Evolutionary conservation across 495 filamentous ascomycete genomes (phyloP), one percentile per base, ranked within the genome.

Genomic region (Annulohypoxylon bovei): DNA sequence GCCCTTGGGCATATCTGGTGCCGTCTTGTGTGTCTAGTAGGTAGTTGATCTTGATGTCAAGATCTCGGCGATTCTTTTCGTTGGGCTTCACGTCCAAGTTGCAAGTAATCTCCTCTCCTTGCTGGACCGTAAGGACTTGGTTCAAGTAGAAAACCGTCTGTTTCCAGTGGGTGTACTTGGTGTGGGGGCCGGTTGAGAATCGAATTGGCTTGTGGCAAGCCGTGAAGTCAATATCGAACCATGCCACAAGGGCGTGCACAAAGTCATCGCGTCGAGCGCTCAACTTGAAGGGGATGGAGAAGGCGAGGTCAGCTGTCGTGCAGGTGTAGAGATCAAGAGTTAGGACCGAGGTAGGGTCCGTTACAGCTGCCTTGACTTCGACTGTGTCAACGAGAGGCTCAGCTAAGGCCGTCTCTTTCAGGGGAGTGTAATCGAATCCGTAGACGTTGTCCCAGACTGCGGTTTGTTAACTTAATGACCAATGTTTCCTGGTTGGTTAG

Each of bases 211-310:
- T 92, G 81, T 94, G 93, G 84, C 95, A 98, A 30, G 93, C 93
- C 35, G 92, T 92, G 81, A 99, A 99, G 67, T 97, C 94, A 71
- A 97, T 98, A 78, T 99, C 95, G 83, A 99, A 99, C 93, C 96
- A 98, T 32, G 97, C 91, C 53, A 99, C 96, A 37, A 99, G 84
- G 22, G 93, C 95, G 78, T 99, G 96, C 65, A 99, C 87, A 81
- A 93, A 97, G 81, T 98, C 96, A 74, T 88, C 90, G 55, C 93
- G 88, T 76, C 90, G 88, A 53, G 88, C 89, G 7, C 83, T 81
- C 18, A 99, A 88, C 64, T 84, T 82, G 76, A 91, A 93, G 25
- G 85, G 85, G 49, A 83, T 82, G 60, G 80, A 81, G 80, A 93
- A 93, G 50, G 88, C 83, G 40, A 93, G 84, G 73, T 93, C 91